Percentiles rank a stretch among this genome's conserved stretches.
These are phyloP conservation scores for Podospora anserina DNA, from an alignment of 495 filamentous ascomycete genomes.

Conservation along the genomic window DNA sequence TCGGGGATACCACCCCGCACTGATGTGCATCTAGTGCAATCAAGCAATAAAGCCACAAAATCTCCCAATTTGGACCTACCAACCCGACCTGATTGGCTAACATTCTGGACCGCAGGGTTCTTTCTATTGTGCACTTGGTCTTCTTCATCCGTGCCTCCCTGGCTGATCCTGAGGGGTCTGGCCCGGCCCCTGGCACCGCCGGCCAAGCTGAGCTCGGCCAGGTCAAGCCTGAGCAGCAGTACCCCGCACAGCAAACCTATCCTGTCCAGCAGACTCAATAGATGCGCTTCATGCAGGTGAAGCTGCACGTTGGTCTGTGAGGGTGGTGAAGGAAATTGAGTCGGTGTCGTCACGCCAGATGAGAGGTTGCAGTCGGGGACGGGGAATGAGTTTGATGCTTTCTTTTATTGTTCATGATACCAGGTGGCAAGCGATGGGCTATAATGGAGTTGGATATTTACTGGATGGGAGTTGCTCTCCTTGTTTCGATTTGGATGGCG, in stretches of 20 bases:
- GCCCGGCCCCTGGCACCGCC: neutral
- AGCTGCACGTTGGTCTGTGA: neutral
- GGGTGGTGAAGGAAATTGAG: neutral
- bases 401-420: neutral
- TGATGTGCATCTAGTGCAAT: neutral
- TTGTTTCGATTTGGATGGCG: too few species aligned
- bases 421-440: too few species aligned
- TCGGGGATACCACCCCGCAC: neutral
- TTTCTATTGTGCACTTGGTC: constrained; percentile 35
- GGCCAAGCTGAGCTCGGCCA: constrained; percentile 35
- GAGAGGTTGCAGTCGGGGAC: neutral
- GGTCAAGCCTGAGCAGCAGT: constrained; percentile 28
- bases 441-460: too few species aligned
- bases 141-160: constrained; percentile 37
- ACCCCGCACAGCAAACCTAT: constrained; percentile 20
- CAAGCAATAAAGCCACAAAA: neutral
- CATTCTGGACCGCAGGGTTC: constrained; percentile 26
- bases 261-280: constrained; percentile 13
- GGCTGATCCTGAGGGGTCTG: constrained; percentile 14
- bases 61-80: neutral
- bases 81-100: neutral
- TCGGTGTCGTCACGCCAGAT: neutral
- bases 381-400: neutral
- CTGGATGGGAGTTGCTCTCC: too few species aligned
- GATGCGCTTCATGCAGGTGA: neutral